phyloP scores from a whole-genome alignment of 768 basidiomycete genomes.

The Fibroporia radiculosa region DNA sequence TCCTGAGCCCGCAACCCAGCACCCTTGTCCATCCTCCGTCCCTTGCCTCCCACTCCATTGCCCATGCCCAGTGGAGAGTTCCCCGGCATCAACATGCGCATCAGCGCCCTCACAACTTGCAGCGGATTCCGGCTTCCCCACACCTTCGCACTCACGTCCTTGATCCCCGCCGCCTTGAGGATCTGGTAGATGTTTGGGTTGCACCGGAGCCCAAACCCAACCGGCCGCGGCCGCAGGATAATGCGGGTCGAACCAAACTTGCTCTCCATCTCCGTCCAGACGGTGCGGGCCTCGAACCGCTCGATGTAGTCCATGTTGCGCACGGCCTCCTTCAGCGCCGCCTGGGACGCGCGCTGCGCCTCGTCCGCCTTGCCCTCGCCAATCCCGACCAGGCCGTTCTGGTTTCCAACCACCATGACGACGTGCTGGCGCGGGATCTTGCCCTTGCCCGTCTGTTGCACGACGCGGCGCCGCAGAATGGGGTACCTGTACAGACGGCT shows the following conservation, averaged over 20 bases:
- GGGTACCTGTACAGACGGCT: conserved; percentile 32
- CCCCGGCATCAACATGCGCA: conserved; percentile 81
- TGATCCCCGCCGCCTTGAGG: conserved; percentile 89
- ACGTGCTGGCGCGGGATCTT: conserved; percentile 61
- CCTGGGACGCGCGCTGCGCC: conserved; percentile 25
- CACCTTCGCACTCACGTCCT: conserved; percentile 91
- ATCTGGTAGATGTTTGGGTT: conserved; percentile 87
- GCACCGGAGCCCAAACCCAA: conserved; percentile 89
- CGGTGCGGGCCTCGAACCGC: conserved; percentile 90
- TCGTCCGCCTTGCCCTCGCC: conserved; percentile 73
- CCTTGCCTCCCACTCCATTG: conserved; percentile 69
- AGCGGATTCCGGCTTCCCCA: conserved; percentile 86
- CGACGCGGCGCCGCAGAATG: conserved; percentile 49
- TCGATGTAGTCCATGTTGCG: conserved; percentile 89
- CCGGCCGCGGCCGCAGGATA: conserved; percentile 71
- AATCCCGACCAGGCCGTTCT: conserved; percentile 74
- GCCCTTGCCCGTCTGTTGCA: conserved; percentile 91
- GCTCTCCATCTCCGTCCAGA: conserved; percentile 81
- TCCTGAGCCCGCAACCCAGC: conserved; percentile 58
- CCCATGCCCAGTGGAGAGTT: conserved; percentile 78
- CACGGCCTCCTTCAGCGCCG: conserved; percentile 59
- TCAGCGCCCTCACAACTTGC: conserved; percentile 79
- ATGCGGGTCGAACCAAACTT: conserved; percentile 84
- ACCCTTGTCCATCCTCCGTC: conserved; percentile 66
- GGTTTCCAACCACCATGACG: conserved; percentile 74